phyloP scores from a whole-genome alignment of 495 filamentous ascomycete species.

The Penicillium turbatum region DNA sequence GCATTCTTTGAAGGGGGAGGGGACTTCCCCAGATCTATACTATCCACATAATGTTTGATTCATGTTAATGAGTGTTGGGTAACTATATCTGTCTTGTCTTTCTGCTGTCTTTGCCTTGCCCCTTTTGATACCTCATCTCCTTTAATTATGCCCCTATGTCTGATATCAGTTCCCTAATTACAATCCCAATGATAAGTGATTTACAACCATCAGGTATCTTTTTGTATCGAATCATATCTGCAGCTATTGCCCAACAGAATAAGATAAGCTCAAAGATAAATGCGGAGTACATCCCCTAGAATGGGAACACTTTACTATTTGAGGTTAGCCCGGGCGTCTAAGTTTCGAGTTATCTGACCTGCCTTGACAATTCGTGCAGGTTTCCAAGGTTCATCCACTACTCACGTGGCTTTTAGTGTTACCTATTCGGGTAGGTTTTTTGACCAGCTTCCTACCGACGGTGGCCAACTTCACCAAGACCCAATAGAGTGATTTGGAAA shows the following conservation, averaged over 20 bases:
- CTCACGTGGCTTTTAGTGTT: too few species aligned
- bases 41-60: constrained; percentile 7
- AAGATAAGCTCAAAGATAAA: background rate
- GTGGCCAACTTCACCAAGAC: too few species aligned
- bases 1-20: background rate
- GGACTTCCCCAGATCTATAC: background rate
- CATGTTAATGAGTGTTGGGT: too few species aligned
- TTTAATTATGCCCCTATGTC: background rate
- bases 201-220: background rate
- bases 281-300: constrained; percentile 8
- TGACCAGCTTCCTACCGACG: too few species aligned
- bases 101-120: background rate
- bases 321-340: constrained; percentile 3
- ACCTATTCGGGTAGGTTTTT: too few species aligned
- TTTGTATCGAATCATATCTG: background rate
- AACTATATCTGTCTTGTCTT: too few species aligned
- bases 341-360: too few species aligned
- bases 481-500: too few species aligned
- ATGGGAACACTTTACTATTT: constrained; percentile 13
- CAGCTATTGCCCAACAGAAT: background rate
- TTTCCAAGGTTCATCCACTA: too few species aligned
- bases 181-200: background rate
- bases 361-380: too few species aligned
- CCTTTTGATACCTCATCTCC: constrained; percentile 6
- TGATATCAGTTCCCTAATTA: background rate